Evolutionary conservation across 1,284 basidiomycete genomes (phyloP).

Genomic region (Microbotryum silenes-acaulis): DNA sequence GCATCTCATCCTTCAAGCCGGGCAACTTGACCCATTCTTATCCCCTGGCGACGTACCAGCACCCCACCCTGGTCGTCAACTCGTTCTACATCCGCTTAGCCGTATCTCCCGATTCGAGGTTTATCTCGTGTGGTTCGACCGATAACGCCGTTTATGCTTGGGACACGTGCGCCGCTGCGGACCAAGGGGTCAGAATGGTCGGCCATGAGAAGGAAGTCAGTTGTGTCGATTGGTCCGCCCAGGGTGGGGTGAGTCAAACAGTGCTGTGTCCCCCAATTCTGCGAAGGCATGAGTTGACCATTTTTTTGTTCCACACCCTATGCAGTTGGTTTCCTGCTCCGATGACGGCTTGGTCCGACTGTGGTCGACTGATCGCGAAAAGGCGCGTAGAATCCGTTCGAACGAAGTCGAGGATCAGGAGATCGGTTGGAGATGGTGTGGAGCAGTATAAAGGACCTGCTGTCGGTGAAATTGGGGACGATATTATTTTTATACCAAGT

Average conservation of each 20-base stretch:
- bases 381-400: neutral
- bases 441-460: neutral
- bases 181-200: conserved; percentile 19
- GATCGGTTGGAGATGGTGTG: conserved; percentile 11
- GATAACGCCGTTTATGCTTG: conserved; percentile 19
- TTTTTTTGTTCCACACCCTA: neutral
- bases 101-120: conserved; percentile 32
- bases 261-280: too few relatives aligned
- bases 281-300: neutral
- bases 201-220: conserved; percentile 32
- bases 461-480: too few relatives aligned
- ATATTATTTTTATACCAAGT: too few relatives aligned
- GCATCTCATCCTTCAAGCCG: conserved; percentile 30
- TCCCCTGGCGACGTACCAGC: conserved; percentile 21
- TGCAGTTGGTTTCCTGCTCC: conserved; percentile 29
- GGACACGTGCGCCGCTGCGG: conserved; percentile 19
- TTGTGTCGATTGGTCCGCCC: conserved; percentile 30
- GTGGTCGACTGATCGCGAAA: conserved; percentile 22
- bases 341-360: conserved; percentile 31
- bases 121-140: conserved; percentile 29
- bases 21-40: conserved; percentile 26
- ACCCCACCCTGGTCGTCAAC: conserved; percentile 4
- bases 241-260: conserved; percentile 15
- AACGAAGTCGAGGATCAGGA: neutral
- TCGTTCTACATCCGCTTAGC: conserved; percentile 35